Conservation (phyloP, 768 basidiomycete species). For the Cantharellus anzutake region DNA sequence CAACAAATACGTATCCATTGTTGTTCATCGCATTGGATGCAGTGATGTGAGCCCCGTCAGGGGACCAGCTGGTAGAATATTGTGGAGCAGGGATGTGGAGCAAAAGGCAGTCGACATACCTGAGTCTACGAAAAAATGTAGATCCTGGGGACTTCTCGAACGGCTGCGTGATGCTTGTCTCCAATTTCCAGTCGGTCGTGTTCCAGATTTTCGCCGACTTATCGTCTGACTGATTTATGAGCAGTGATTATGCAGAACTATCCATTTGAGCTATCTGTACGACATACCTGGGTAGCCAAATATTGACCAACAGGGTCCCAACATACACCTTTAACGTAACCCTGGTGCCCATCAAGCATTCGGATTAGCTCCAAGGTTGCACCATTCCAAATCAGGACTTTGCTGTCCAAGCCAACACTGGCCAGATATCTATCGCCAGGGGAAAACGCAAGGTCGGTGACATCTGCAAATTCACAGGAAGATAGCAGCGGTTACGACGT, state of each 20-base stretch:
- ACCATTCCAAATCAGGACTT: constrained; percentile 87
- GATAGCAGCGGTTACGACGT: not conserved
- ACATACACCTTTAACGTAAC: constrained; percentile 96
- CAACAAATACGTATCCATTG: constrained; percentile 91
- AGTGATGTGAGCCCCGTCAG: constrained; percentile 96
- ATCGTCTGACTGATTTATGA: constrained; percentile 59
- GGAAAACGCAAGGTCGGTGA: constrained; percentile 90
- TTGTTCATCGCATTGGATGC: constrained; percentile 96
- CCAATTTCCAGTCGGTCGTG: constrained; percentile 77
- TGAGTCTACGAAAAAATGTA: constrained; percentile 83
- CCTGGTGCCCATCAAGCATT: constrained; percentile 76
- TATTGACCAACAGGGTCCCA: constrained; percentile 98
- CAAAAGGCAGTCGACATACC: constrained; percentile 25
- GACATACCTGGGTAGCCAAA: constrained; percentile 54
- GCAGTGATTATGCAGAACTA: not conserved
- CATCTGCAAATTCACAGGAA: constrained; percentile 33
- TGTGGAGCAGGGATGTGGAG: not conserved
- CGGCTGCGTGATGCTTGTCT: constrained; percentile 71
- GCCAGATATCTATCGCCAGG: constrained; percentile 84
- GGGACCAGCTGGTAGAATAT: constrained; percentile 61
- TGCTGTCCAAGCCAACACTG: constrained; percentile 82
- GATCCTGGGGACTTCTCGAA: constrained; percentile 88
- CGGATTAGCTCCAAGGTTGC: constrained; percentile 69
- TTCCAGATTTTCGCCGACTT: constrained; percentile 93
- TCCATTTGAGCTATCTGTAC: not conserved